Evolutionary conservation across 2,329 filamentous ascomycete genomes (phyloP).

Genomic region (Phyllosticta capitalensis): DNA sequence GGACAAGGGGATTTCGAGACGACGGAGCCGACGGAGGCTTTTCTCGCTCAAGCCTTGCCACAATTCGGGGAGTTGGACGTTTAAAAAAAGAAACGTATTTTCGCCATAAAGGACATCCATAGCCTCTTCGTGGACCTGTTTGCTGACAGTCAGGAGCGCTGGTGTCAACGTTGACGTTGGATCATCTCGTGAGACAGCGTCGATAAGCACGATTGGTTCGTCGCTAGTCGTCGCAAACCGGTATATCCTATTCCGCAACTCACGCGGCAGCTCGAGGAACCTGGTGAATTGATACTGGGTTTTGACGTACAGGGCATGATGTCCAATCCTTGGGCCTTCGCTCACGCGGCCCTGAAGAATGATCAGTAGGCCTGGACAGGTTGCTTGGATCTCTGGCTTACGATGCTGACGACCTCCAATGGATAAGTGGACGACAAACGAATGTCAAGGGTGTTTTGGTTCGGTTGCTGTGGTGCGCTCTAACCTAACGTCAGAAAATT

Average conservation of each 20-base stretch:
- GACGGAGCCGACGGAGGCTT: neutral
- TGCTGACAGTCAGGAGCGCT: neutral
- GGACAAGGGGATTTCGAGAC: no score
- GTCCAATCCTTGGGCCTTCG: neutral
- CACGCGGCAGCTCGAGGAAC: neutral
- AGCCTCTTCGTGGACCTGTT: neutral
- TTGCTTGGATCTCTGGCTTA: neutral
- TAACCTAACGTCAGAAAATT: no score
- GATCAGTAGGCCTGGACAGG: neutral
- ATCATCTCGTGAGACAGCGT: neutral
- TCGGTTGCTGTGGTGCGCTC: no score
- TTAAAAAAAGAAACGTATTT: neutral
- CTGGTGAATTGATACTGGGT: neutral
- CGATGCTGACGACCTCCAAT: neutral
- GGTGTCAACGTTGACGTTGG: neutral
- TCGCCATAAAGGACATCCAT: neutral
- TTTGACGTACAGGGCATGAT: neutral
- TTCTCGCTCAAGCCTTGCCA: no score
- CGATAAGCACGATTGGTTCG: neutral
- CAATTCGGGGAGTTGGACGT: no score
- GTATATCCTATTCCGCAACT: neutral
- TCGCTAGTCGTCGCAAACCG: neutral
- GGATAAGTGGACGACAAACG: no score
- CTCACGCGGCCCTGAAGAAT: neutral
- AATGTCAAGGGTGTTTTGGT: no score